Evolutionary conservation across 169 alveolate species (phyloP).

Genomic region (Eimeria zaria): DNA sequence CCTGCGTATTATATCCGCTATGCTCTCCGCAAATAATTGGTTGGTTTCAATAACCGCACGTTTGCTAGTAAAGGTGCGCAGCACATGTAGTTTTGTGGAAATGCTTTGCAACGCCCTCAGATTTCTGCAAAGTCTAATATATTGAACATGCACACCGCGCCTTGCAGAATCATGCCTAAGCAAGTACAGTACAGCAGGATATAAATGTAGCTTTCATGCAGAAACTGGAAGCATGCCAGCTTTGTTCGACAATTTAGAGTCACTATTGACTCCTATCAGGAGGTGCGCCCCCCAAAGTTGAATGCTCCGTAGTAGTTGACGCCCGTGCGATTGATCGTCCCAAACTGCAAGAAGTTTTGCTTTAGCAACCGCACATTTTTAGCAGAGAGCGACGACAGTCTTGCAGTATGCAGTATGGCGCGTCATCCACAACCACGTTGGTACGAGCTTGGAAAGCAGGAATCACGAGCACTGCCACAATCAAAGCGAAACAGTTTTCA

Average conservation of each 20-base stretch:
- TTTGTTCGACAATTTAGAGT: background rate
- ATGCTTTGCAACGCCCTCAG: background rate
- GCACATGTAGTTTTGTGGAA: background rate
- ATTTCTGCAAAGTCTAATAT: background rate
- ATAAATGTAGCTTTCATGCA: background rate
- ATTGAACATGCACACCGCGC: background rate
- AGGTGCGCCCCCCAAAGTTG: background rate
- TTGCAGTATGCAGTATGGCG: background rate
- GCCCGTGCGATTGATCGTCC: background rate
- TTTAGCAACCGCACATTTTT: background rate
- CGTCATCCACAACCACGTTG: background rate
- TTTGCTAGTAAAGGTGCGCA: background rate
- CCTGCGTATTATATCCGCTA: background rate
- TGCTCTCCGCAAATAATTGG: background rate
- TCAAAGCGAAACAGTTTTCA: background rate
- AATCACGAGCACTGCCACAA: background rate
- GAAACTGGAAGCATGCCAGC: background rate
- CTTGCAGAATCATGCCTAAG: background rate
- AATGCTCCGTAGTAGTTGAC: background rate
- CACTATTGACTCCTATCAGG: background rate
- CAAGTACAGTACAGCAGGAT: background rate
- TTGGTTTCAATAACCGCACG: background rate
- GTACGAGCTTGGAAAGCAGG: background rate
- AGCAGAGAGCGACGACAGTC: background rate
- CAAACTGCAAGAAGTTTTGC: background rate